These are phyloP conservation scores for Cyclaneusma minus DNA, from an alignment of 2,329 filamentous ascomycete genomes.

Conservation along the genomic window DNA sequence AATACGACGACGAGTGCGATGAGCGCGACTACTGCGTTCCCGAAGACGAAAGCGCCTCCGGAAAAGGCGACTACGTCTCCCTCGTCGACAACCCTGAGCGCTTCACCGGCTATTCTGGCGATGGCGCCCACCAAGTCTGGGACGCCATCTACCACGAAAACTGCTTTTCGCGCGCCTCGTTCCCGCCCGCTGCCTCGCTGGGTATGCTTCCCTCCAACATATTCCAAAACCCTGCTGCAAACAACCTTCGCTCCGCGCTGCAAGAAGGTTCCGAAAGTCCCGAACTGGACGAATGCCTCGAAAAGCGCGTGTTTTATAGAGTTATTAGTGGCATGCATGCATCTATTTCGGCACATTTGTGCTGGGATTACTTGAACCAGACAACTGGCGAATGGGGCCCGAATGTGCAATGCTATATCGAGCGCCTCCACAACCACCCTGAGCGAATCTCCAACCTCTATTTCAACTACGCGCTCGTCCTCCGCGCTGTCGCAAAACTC, in stretches of 20 bases:
- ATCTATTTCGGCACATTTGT: slow-evolving; percentile 90
- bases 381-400: slow-evolving; percentile 86
- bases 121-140: slow-evolving; percentile 82
- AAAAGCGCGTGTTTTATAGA: slow-evolving; percentile 97
- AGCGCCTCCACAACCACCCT: slow-evolving; percentile 68
- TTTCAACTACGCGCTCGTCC: slow-evolving; percentile 96
- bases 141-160: slow-evolving; percentile 95
- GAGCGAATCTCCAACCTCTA: slow-evolving; percentile 95
- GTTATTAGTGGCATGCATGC: slow-evolving; percentile 96
- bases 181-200: slow-evolving; percentile 40
- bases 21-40: slow-evolving; percentile 93
- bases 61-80: slow-evolving; percentile 93
- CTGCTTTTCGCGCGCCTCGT: slow-evolving; percentile 65
- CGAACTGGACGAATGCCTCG: slow-evolving; percentile 71
- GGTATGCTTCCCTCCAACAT: slow-evolving; percentile 26
- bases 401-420: slow-evolving; percentile 77
- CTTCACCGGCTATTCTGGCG: slow-evolving; percentile 85
- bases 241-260: slow-evolving; percentile 46
- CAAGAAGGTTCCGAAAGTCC: slow-evolving; percentile 43
- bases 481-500: slow-evolving; percentile 81
- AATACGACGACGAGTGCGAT: slow-evolving; percentile 95
- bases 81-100: slow-evolving; percentile 85
- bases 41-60: slow-evolving; percentile 75
- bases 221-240: slow-evolving; percentile 27
- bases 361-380: slow-evolving; percentile 92